Evolutionary conservation across 148 eudicot genomes (phyloP).

Genomic region (Chenopodium suecicum): DNA sequence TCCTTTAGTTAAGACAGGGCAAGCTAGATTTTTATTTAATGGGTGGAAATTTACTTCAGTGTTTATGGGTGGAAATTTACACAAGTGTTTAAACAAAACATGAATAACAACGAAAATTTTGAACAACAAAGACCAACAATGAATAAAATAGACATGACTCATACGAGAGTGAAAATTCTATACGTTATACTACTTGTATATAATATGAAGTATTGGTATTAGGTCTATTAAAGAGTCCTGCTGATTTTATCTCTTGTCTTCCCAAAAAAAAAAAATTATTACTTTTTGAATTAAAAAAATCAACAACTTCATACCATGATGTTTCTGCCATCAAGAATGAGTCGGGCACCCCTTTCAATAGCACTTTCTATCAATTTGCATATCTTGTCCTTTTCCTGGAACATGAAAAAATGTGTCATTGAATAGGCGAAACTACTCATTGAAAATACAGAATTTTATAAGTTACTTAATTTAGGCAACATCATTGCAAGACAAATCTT

Average conservation of each 20-base stretch:
- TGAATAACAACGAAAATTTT: neutral
- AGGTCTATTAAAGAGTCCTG: neutral
- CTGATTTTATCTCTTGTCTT: neutral
- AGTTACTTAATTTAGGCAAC: neutral
- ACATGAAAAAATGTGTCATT: neutral
- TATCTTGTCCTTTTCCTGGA: slow-evolving; percentile 60
- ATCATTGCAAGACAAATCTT: neutral
- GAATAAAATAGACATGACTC: too few relatives aligned
- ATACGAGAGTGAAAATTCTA: neutral
- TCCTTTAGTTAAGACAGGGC: too few relatives aligned
- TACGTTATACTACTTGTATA: neutral
- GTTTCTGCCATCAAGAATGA: slow-evolving; percentile 65
- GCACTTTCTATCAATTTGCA: slow-evolving; percentile 48
- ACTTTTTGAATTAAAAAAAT: neutral
- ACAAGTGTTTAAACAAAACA: neutral
- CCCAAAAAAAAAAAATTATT: neutral
- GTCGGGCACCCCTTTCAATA: slow-evolving; percentile 58
- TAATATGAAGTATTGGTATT: neutral
- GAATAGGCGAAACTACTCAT: neutral
- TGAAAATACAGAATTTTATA: neutral
- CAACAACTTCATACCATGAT: slow-evolving; percentile 38
- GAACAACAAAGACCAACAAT: neutral
- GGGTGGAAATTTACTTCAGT: too few relatives aligned
- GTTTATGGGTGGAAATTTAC: neutral
- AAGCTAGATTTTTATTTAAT: too few relatives aligned